These are phyloP conservation scores for Solanum rostratum DNA, from an alignment of 257 asterid genomes.

Conservation along the genomic window DNA sequence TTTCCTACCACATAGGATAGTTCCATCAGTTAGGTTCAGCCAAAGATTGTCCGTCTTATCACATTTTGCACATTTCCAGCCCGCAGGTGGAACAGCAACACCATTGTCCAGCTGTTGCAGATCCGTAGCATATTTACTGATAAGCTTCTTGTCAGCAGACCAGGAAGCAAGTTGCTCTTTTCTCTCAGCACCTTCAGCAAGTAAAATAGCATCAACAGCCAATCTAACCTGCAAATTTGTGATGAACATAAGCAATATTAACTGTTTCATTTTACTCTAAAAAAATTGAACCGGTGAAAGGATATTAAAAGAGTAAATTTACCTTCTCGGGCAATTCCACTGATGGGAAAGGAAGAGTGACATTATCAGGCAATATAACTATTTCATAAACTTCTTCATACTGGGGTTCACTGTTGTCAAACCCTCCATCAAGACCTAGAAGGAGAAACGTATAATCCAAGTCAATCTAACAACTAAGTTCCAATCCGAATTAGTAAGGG, in stretches of 20 bases:
- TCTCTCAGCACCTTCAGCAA: constrained; percentile 84
- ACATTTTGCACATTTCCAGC: constrained; percentile 92
- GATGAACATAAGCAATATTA: background rate
- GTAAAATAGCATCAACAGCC: constrained; percentile 79
- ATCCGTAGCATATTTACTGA: constrained; percentile 72
- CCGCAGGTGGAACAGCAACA: constrained; percentile 72
- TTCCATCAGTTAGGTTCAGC: constrained; percentile 90
- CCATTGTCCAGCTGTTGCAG: constrained; percentile 83
- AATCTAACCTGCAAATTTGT: constrained; percentile 58
- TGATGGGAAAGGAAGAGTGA: constrained; percentile 82
- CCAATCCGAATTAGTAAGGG: background rate
- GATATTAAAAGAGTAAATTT: background rate
- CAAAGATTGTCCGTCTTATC: constrained; percentile 94
- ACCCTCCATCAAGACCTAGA: constrained; percentile 87
- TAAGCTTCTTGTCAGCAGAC: constrained; percentile 74
- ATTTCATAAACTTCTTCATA: constrained; percentile 64
- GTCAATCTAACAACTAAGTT: background rate
- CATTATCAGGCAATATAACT: constrained; percentile 66
- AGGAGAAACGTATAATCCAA: constrained; percentile 3
- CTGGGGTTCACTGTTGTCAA: constrained; percentile 67
- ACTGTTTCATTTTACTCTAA: background rate
- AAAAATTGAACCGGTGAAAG: background rate
- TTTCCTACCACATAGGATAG: constrained; percentile 83
- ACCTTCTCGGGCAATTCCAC: constrained; percentile 98
- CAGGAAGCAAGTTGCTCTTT: constrained; percentile 90